phyloP scores from a whole-genome alignment of 148 eudicot genomes.

The Rhododendron ovatum region DNA sequence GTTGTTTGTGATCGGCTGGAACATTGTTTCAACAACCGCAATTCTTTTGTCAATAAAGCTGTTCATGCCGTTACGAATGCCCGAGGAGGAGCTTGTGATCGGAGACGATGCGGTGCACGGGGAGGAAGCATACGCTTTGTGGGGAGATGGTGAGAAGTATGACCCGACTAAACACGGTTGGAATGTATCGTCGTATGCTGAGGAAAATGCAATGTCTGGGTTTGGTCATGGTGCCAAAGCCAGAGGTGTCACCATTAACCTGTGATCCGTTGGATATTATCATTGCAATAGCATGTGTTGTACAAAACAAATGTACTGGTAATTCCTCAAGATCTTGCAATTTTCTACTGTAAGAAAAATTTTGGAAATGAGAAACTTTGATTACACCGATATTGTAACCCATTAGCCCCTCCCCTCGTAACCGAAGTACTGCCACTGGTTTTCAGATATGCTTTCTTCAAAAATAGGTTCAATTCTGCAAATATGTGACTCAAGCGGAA shows the following conservation, averaged over 20 bases:
- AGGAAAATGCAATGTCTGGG: neutral
- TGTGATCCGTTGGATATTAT: neutral
- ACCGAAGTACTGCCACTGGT: neutral
- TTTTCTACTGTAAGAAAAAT: neutral
- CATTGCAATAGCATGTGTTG: neutral
- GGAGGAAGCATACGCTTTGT: slow-evolving; percentile 41
- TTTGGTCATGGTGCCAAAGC: slow-evolving; percentile 20
- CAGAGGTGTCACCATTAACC: slow-evolving; percentile 28
- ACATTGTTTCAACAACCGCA: slow-evolving; percentile 22
- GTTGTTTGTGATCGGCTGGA: slow-evolving; percentile 31
- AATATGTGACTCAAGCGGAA: no score
- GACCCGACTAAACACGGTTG: slow-evolving; percentile 26
- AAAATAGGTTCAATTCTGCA: no score
- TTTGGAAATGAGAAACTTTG: neutral
- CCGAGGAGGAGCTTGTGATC: slow-evolving; percentile 31
- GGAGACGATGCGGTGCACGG: slow-evolving; percentile 44
- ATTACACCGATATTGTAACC: neutral
- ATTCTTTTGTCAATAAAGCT: slow-evolving; percentile 22
- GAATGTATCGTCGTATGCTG: neutral
- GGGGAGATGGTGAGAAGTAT: slow-evolving; percentile 36
- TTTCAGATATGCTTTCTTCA: neutral
- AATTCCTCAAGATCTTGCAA: neutral
- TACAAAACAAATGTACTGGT: neutral
- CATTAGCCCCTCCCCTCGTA: neutral
- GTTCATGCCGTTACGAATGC: slow-evolving; percentile 29